Conservation (phyloP, 1,284 basidiomycete species). For the Athelia psychrophila region DNA sequence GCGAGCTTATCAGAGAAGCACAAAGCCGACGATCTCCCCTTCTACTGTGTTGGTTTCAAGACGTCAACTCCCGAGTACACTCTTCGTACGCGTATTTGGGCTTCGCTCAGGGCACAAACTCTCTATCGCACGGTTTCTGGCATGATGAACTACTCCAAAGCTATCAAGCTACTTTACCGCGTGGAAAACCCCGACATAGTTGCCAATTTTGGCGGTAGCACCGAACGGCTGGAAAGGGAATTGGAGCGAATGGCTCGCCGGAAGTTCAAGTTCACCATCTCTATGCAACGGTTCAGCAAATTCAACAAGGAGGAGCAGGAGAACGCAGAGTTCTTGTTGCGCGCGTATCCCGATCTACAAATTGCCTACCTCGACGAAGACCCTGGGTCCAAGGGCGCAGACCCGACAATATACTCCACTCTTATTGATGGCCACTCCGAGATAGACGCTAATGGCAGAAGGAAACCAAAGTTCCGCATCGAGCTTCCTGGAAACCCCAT, state of each 20-base stretch:
- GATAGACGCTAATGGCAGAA: slow-evolving; percentile 83
- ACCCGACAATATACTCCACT: slow-evolving; percentile 89
- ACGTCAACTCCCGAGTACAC: slow-evolving; percentile 98
- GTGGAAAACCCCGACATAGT: slow-evolving; percentile 99
- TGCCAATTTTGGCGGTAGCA: slow-evolving; percentile 95
- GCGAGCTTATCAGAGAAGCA: slow-evolving; percentile 73
- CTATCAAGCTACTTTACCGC: slow-evolving; percentile 98
- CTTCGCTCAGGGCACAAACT: slow-evolving; percentile 96
- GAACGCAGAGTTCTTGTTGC: slow-evolving; percentile 97
- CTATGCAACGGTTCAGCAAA: slow-evolving; percentile 99
- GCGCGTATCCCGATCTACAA: slow-evolving; percentile 97
- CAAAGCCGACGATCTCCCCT: slow-evolving; percentile 93
- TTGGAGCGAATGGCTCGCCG: slow-evolving; percentile 95
- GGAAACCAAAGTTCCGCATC: slow-evolving; percentile 97
- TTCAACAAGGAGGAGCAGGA: slow-evolving; percentile 99
- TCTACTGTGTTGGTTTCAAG: slow-evolving; percentile 99
- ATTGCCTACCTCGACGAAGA: slow-evolving; percentile 99
- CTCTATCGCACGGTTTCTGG: slow-evolving; percentile 99
- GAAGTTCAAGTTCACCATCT: slow-evolving; percentile 99
- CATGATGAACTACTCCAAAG: slow-evolving; percentile 99
- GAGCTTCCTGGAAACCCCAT: slow-evolving; percentile 99
- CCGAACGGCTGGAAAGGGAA: slow-evolving; percentile 94
- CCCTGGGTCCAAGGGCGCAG: slow-evolving; percentile 83
- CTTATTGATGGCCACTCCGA: slow-evolving; percentile 99
- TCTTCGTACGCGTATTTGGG: slow-evolving; percentile 98